phyloP scores from a whole-genome alignment of 2,329 filamentous ascomycete genomes.

The Cadophora luteo-olivacea region DNA sequence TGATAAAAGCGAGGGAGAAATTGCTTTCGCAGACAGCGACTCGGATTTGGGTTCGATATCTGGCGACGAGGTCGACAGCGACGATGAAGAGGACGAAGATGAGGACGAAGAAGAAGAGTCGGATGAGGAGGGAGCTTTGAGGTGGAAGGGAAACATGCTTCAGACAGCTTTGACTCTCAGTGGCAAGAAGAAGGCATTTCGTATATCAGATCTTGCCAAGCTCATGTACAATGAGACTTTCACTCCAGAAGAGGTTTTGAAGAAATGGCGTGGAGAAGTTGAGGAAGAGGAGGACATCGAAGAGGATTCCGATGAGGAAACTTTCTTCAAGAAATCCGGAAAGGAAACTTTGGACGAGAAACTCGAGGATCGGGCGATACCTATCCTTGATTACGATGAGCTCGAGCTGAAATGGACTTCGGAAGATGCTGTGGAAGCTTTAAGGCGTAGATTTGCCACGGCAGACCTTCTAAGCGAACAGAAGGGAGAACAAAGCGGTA shows the following conservation, averaged over 20 bases:
- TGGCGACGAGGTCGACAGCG: constrained; percentile 52
- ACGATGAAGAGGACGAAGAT: constrained; percentile 59
- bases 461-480: constrained; percentile 65
- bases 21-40: constrained; percentile 95
- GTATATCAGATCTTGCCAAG: constrained; percentile 81
- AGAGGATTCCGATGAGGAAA: constrained; percentile 57
- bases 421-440: constrained; percentile 74
- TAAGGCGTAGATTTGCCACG: constrained; percentile 79
- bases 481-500: constrained; percentile 56
- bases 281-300: constrained; percentile 64
- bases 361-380: constrained; percentile 79
- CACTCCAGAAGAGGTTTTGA: constrained; percentile 75
- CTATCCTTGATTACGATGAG: constrained; percentile 78
- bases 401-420: constrained; percentile 87
- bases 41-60: constrained; percentile 94
- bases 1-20: constrained; percentile 67
- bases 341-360: constrained; percentile 72
- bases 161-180: constrained; percentile 77
- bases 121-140: constrained; percentile 73
- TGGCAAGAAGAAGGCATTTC: constrained; percentile 72
- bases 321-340: constrained; percentile 70
- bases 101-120: constrained; percentile 55
- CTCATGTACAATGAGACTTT: constrained; percentile 88
- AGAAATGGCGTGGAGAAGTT: constrained; percentile 78
- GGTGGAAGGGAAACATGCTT: constrained; percentile 89